A percentile compares a stretch with the other conserved stretches of the same genome.
phyloP scores from a whole-genome alignment of 495 filamentous ascomycete species.

The Chaetomidium leptoderma region DNA sequence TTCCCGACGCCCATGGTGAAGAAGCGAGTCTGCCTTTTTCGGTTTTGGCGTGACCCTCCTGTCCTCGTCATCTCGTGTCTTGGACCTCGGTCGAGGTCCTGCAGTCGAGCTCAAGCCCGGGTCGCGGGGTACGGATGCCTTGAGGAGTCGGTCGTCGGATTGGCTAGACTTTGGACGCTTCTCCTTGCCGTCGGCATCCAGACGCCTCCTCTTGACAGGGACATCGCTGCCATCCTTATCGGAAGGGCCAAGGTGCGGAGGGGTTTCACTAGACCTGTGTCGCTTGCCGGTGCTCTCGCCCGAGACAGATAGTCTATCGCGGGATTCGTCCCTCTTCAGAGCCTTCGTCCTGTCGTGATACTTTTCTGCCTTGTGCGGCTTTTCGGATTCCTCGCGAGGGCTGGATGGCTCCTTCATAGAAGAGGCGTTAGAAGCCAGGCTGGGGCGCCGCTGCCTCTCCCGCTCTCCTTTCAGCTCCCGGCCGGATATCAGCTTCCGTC shows the following conservation, averaged over 20 bases:
- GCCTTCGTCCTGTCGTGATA: slow-evolving; percentile 49
- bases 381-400: slow-evolving; percentile 42
- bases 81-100: slow-evolving; percentile 20
- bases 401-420: slow-evolving; percentile 38
- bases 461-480: slow-evolving; percentile 54
- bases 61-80: slow-evolving; percentile 39
- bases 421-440: slow-evolving; percentile 46
- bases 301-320: slow-evolving; percentile 45
- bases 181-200: slow-evolving; percentile 46
- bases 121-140: slow-evolving; percentile 37
- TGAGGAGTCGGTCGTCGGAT: slow-evolving; percentile 41
- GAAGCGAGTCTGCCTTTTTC: slow-evolving; percentile 30
- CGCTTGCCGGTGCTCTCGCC: slow-evolving; percentile 57
- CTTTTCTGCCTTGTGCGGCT: slow-evolving; percentile 41
- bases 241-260: slow-evolving; percentile 54
- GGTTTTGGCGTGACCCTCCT: slow-evolving; percentile 35
- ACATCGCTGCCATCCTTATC: slow-evolving; percentile 53
- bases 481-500: slow-evolving; percentile 57
- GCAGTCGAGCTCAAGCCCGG: slow-evolving; percentile 21
- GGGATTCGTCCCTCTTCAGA: slow-evolving; percentile 53
- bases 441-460: slow-evolving; percentile 50
- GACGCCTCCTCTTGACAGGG: slow-evolving; percentile 46
- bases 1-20: slow-evolving; percentile 37
- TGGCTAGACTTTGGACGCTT: slow-evolving; percentile 37
- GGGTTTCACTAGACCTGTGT: slow-evolving; percentile 62